A percentile compares a stretch with the other conserved stretches of the same genome.
These are phyloP conservation scores for Falciphora oryzae DNA, from an alignment of 2,329 filamentous ascomycete species.

Conservation along the genomic window DNA sequence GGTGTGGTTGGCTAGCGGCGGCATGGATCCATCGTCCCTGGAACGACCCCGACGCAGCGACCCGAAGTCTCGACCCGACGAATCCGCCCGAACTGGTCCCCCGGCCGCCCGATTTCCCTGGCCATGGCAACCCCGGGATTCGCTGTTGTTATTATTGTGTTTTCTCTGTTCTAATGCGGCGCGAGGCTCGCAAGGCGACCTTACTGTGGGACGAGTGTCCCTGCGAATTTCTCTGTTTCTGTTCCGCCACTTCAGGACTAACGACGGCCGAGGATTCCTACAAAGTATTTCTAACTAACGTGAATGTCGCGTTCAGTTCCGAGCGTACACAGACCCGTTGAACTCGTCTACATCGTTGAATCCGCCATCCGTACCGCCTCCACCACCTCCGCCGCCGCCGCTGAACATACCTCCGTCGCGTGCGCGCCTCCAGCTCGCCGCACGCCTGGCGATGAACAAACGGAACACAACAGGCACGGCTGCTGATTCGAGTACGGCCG, in stretches of 20 bases:
- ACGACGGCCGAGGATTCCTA: background rate
- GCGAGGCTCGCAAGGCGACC: background rate
- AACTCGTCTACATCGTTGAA: conserved; percentile 44
- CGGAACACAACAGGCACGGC: conserved; percentile 43
- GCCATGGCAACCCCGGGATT: background rate
- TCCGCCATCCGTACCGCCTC: conserved; percentile 53
- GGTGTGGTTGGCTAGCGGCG: background rate
- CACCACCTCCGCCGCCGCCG: conserved; percentile 65
- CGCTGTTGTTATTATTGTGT: background rate
- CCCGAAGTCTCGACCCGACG: background rate
- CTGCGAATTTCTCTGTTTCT: background rate
- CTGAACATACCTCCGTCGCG: conserved; percentile 82
- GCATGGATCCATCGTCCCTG: background rate
- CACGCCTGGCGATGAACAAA: conserved; percentile 72
- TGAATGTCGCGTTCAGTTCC: conserved; percentile 38
- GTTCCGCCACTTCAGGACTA: background rate
- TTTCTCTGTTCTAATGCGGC: background rate
- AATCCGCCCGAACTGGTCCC: background rate
- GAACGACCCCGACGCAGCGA: background rate
- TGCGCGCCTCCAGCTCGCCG: conserved; percentile 84
- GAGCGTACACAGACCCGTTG: conserved; percentile 51
- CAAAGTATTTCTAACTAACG: background rate
- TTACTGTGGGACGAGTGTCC: background rate
- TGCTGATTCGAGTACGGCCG: conserved; percentile 27
- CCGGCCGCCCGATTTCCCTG: background rate